phyloP scores from a whole-genome alignment of 305 asterid genomes.

The Ilex paraguariensis region DNA sequence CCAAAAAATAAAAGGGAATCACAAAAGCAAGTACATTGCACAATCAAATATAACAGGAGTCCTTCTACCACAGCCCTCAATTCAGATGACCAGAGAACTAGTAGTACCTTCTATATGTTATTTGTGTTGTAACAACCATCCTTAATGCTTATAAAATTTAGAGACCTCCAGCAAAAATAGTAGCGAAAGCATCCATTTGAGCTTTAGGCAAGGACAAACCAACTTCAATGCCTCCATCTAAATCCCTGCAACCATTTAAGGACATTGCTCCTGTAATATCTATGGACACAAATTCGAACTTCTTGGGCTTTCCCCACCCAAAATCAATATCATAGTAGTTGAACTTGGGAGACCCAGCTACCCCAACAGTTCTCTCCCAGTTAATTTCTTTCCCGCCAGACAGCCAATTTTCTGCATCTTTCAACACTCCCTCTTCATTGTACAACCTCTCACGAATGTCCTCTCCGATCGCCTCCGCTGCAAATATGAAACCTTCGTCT shows the following conservation, averaged over 20 bases:
- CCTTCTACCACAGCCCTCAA: too few relatives aligned
- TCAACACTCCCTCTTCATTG: slow-evolving; percentile 26
- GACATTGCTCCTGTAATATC: slow-evolving; percentile 26
- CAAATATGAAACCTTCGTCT: slow-evolving; percentile 22
- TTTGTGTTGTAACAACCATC: too few relatives aligned
- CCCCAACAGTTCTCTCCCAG: slow-evolving; percentile 15
- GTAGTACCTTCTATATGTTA: too few relatives aligned
- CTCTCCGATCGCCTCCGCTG: slow-evolving; percentile 27
- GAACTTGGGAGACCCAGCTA: slow-evolving; percentile 34
- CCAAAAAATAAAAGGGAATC: too few relatives aligned
- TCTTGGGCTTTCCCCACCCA: slow-evolving; percentile 45
- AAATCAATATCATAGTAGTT: slow-evolving; percentile 17
- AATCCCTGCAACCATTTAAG: slow-evolving; percentile 25
- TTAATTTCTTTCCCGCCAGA: slow-evolving; percentile 1
- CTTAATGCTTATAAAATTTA: background rate
- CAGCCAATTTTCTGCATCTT: slow-evolving; percentile 29
- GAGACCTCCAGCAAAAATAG: slow-evolving; percentile 27
- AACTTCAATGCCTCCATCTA: slow-evolving; percentile 35
- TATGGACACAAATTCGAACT: slow-evolving; percentile 31
- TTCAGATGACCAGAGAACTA: too few relatives aligned
- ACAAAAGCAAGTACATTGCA: too few relatives aligned
- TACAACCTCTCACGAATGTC: slow-evolving; percentile 24
- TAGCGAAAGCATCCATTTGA: slow-evolving; percentile 39
- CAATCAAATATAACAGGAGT: too few relatives aligned
- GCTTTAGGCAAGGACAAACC: slow-evolving; percentile 35